Conservation (phyloP, 257 asterid genomes). For the Plantago elongata region DNA sequence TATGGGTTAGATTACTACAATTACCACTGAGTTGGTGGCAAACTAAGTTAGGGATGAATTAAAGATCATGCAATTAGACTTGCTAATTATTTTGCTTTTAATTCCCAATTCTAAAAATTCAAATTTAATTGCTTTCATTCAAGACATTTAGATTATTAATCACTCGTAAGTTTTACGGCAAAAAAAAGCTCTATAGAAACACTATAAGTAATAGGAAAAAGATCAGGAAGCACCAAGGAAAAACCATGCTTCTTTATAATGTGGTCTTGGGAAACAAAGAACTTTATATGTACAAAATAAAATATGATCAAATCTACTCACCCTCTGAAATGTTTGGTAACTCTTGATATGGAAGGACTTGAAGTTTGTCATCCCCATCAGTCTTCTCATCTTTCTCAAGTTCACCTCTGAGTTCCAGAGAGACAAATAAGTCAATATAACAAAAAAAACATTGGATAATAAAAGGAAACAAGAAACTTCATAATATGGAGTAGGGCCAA, state of each 20-base stretch:
- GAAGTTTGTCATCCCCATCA: constrained; percentile 30
- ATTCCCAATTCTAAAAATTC: background rate
- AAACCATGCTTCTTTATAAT: background rate
- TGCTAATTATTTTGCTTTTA: background rate
- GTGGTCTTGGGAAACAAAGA: background rate
- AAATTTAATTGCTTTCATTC: background rate
- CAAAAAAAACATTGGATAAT: background rate
- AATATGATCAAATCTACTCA: constrained; percentile 22
- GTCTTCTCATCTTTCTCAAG: constrained; percentile 34
- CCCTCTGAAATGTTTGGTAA: constrained; percentile 63
- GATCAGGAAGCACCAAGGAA: background rate
- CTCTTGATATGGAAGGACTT: constrained; percentile 62
- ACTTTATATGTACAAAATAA: background rate
- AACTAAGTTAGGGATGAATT: background rate
- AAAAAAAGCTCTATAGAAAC: background rate
- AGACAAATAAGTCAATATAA: constrained; percentile 18
- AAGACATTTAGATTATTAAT: background rate
- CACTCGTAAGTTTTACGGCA: background rate
- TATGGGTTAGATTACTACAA: background rate
- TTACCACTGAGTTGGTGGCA: background rate
- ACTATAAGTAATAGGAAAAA: background rate
- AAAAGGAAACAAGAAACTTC: background rate
- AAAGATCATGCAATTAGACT: background rate
- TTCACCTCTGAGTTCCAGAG: constrained; percentile 44
- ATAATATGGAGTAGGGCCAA: background rate